phyloP scores from a whole-genome alignment of 495 filamentous ascomycete genomes.

The Hypomontagnella monticulosa region DNA sequence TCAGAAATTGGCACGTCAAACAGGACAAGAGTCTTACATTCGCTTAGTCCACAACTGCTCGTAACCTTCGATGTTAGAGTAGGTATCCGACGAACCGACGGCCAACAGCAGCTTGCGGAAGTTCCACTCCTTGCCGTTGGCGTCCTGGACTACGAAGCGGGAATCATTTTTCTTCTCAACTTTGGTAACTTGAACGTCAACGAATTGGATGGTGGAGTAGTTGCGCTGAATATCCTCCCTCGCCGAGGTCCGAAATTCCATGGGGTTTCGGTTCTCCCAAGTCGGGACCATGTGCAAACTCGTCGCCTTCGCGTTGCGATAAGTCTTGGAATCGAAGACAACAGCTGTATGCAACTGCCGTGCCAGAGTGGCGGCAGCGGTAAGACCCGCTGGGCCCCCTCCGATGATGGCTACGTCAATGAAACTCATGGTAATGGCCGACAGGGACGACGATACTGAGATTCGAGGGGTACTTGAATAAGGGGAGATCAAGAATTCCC shows the following conservation, averaged over 20 bases:
- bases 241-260: constrained; percentile 45
- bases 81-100: constrained; percentile 47
- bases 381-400: constrained; percentile 60
- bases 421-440: constrained; percentile 24
- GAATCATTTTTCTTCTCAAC: constrained; percentile 38
- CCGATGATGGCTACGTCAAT: constrained; percentile 61
- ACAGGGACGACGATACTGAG: no score
- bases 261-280: constrained; percentile 54
- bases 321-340: constrained; percentile 56
- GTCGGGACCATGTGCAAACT: constrained; percentile 59
- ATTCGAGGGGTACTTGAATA: no score
- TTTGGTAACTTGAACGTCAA: constrained; percentile 42
- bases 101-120: constrained; percentile 57
- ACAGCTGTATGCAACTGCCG: constrained; percentile 54
- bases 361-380: constrained; percentile 52
- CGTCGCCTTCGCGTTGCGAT: constrained; percentile 51
- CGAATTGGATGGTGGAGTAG: constrained; percentile 54
- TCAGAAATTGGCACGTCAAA: constrained; percentile 7
- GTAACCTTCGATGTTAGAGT: constrained; percentile 47
- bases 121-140: constrained; percentile 41
- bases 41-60: constrained; percentile 34
- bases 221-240: constrained; percentile 44
- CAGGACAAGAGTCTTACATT: no score
- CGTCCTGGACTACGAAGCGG: constrained; percentile 46
- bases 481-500: no score